These are phyloP conservation scores for Rhodamnia argentea DNA, from an alignment of 345 rosid species.

Conservation along the genomic window DNA sequence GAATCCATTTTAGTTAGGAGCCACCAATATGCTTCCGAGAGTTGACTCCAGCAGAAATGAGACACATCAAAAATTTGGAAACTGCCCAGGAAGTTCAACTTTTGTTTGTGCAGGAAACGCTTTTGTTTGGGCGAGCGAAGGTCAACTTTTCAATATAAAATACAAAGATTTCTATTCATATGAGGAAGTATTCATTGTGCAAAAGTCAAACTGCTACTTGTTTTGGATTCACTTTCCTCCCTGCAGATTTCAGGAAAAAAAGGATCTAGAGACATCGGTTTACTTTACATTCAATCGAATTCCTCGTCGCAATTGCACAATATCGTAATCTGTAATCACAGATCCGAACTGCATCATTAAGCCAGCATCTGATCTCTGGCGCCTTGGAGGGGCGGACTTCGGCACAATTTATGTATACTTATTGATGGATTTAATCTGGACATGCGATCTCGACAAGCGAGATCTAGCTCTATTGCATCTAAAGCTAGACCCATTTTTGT, in stretches of 20 bases:
- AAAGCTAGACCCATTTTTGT: background rate
- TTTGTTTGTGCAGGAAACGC: background rate
- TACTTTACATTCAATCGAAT: background rate
- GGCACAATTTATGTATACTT: background rate
- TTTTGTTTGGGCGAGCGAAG: background rate
- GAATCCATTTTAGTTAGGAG: background rate
- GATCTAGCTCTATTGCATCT: background rate
- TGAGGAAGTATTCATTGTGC: background rate
- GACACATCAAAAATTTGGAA: background rate
- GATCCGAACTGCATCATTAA: background rate
- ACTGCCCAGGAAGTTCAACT: background rate
- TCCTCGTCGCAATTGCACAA: background rate
- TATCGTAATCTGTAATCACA: background rate
- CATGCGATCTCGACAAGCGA: background rate
- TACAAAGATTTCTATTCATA: background rate
- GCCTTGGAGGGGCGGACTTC: background rate
- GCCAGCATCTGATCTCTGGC: background rate
- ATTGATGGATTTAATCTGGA: background rate
- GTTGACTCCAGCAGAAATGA: background rate
- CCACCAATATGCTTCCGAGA: background rate
- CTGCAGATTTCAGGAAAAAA: background rate
- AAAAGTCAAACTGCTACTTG: background rate
- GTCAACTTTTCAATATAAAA: background rate
- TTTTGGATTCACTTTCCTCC: background rate
- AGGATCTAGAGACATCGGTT: background rate